Evolutionary conservation across 2,329 filamentous ascomycete species (phyloP).

Genomic region (Botrytis deweyae): DNA sequence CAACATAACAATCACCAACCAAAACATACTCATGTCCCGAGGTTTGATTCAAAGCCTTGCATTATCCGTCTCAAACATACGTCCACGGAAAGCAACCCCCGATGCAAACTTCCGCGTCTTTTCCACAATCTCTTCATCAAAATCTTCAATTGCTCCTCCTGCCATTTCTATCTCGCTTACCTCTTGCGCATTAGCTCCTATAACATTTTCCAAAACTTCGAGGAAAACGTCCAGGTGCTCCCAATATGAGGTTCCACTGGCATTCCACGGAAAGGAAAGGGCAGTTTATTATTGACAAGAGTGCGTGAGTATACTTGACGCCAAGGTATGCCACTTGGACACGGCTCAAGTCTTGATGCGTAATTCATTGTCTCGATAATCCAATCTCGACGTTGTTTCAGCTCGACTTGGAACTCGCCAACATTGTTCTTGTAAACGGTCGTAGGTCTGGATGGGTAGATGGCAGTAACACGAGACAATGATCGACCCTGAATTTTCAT

Average conservation of each 20-base stretch:
- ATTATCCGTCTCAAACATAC: not conserved
- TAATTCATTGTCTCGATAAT: no score
- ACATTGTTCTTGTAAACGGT: no score
- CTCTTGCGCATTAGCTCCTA: not conserved
- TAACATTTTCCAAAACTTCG: no score
- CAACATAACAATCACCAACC: not conserved
- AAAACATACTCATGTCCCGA: not conserved
- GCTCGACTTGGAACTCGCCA: no score
- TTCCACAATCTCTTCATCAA: not conserved
- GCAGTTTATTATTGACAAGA: not conserved
- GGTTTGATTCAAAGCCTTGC: no score
- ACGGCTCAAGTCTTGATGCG: no score
- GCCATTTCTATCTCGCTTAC: not conserved
- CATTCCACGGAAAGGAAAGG: no score
- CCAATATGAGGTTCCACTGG: not conserved
- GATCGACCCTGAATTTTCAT: not conserved
- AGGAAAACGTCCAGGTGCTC: not conserved
- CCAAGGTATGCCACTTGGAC: not conserved
- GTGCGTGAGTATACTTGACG: not conserved
- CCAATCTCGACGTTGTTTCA: no score
- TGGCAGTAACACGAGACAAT: not conserved
- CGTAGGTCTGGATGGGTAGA: not conserved
- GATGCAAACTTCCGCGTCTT: not conserved
- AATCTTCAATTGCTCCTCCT: no score
- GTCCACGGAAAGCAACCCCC: not conserved